Conservation (phyloP, 2,329 filamentous ascomycete genomes). For the Arthrinium phaeospermum region DNA sequence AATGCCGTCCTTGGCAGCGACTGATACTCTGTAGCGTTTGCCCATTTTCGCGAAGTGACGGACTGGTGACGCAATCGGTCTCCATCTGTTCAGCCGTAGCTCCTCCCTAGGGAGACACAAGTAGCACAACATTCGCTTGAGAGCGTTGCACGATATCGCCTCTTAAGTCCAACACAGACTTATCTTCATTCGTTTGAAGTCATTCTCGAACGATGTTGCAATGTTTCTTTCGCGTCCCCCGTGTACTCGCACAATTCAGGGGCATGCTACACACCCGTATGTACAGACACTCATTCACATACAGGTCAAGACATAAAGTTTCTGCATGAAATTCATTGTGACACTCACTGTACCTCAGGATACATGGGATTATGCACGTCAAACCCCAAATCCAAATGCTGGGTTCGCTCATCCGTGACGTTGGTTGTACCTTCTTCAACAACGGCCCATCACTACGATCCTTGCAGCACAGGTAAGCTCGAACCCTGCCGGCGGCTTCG, state of each 20-base stretch:
- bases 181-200: not conserved
- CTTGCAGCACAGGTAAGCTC: not conserved
- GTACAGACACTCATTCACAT: not conserved
- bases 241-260: not conserved
- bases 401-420: not conserved
- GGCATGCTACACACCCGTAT: not conserved
- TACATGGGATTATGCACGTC: not conserved
- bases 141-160: not conserved
- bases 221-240: not conserved
- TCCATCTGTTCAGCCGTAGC: not conserved
- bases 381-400: not conserved
- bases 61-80: not conserved
- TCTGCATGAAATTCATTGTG: not conserved
- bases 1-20: too few species aligned
- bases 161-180: not conserved
- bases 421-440: not conserved
- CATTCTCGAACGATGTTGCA: not conserved
- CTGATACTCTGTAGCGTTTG: not conserved
- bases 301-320: not conserved
- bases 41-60: not conserved
- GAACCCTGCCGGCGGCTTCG: not conserved
- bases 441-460: not conserved
- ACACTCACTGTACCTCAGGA: not conserved
- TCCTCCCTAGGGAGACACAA: not conserved
- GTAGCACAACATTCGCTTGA: not conserved